Percentiles rank a stretch among this genome's conserved stretches.
These are phyloP conservation scores for Trichosporon ovoides DNA, from an alignment of 1,284 basidiomycete genomes.

Conservation along the genomic window DNA sequence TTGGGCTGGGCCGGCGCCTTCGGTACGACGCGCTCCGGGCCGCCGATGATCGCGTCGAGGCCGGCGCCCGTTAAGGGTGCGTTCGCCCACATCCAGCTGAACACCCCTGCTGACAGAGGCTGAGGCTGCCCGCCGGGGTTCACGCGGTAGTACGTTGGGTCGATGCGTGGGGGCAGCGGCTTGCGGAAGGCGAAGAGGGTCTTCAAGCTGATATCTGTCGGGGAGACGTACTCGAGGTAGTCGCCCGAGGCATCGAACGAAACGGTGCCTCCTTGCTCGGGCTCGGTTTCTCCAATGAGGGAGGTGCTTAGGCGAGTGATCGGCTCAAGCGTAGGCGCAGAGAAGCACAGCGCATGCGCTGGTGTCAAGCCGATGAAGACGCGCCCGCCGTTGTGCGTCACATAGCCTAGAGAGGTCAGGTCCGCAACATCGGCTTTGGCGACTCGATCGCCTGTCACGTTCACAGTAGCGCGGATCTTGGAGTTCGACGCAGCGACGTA, in stretches of 20 bases:
- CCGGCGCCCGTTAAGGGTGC: constrained; percentile 44
- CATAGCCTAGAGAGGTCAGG: constrained; percentile 54
- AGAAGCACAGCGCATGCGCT: constrained; percentile 58
- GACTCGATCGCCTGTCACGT: constrained; percentile 49
- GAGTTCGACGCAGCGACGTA: constrained; percentile 47
- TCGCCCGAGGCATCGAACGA: constrained; percentile 49
- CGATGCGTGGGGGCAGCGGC: constrained; percentile 44
- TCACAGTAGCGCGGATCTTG: constrained; percentile 44
- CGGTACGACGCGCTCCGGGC: background rate
- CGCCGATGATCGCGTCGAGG: constrained; percentile 34
- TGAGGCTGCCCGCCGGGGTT: constrained; percentile 40
- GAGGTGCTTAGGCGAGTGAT: constrained; percentile 42
- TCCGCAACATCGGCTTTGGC: constrained; percentile 53
- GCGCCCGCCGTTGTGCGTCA: constrained; percentile 59
- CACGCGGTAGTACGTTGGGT: constrained; percentile 35
- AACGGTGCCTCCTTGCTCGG: constrained; percentile 34
- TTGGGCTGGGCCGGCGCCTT: background rate
- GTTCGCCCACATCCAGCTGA: constrained; percentile 49
- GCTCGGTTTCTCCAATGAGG: constrained; percentile 34
- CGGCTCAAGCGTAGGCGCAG: constrained; percentile 56
- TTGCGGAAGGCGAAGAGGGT: constrained; percentile 49
- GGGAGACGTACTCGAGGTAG: constrained; percentile 44
- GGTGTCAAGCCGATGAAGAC: constrained; percentile 63
- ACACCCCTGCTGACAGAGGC: constrained; percentile 32
- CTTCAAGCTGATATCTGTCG: constrained; percentile 46